Percentiles rank a stretch among this genome's conserved stretches.
Evolutionary conservation across 495 filamentous ascomycete genomes (phyloP).

Genomic region (Amorphotheca resinae): DNA sequence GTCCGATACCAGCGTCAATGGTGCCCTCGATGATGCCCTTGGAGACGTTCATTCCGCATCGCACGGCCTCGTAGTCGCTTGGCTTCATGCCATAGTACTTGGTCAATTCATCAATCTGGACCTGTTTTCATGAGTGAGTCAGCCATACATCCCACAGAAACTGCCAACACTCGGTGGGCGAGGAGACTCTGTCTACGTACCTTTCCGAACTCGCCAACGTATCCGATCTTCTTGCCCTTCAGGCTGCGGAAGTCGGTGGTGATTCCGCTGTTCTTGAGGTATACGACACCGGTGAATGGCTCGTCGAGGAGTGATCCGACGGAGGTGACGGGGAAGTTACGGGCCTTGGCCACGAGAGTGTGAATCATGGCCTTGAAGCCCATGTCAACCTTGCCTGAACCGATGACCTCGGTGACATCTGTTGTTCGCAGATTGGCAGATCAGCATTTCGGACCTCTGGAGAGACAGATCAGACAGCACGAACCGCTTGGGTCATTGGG

Average conservation of each 20-base stretch:
- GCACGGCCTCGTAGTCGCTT: constrained; percentile 55
- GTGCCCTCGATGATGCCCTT: constrained; percentile 51
- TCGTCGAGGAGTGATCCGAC: constrained; percentile 59
- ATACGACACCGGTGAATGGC: constrained; percentile 61
- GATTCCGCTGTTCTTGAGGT: constrained; percentile 56
- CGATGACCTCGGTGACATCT: constrained; percentile 64
- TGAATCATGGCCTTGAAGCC: constrained; percentile 71
- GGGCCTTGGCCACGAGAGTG: constrained; percentile 52
- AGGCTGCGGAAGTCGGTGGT: constrained; percentile 40
- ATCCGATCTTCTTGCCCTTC: constrained; percentile 56
- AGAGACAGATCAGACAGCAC: constrained; percentile 1
- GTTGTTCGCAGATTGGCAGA: constrained; percentile 5
- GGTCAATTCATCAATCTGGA: constrained; percentile 63
- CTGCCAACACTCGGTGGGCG: background rate
- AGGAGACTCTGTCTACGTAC: constrained; percentile 5
- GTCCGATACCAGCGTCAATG: constrained; percentile 58
- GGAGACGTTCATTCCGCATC: constrained; percentile 51
- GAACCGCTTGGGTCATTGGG: constrained; percentile 52
- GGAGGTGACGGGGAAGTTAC: constrained; percentile 53
- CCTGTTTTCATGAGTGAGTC: constrained; percentile 23
- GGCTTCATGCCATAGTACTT: constrained; percentile 60
- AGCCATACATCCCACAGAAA: background rate
- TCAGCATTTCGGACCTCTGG: background rate
- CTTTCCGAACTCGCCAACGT: constrained; percentile 63
- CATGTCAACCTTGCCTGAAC: constrained; percentile 56